Percentiles rank a stretch among this genome's conserved stretches.
Evolutionary conservation across 345 rosid genomes (phyloP).

Genomic region (Iberis pinnata): DNA sequence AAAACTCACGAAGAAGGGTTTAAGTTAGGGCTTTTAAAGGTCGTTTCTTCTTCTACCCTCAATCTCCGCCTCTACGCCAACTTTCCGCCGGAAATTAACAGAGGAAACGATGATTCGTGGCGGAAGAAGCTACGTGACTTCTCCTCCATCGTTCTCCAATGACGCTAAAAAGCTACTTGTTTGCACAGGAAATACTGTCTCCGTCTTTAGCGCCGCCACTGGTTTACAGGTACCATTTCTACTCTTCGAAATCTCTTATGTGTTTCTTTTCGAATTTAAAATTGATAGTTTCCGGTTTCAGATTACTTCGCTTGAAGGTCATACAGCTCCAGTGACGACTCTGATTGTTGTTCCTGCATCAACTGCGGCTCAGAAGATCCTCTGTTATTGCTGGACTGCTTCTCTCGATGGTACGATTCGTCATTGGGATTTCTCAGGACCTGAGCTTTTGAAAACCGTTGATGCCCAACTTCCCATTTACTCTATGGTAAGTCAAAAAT

Average conservation of each 20-base stretch:
- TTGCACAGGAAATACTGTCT: conserved; percentile 64
- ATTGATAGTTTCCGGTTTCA: neutral
- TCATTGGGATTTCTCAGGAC: conserved; percentile 78
- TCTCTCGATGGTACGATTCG: conserved; percentile 88
- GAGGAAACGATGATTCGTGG: conserved; percentile 73
- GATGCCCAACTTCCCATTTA: conserved; percentile 50
- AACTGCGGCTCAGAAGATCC: conserved; percentile 41
- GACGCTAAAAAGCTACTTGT: conserved; percentile 79
- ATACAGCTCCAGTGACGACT: conserved; percentile 62
- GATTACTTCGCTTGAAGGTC: conserved; percentile 77
- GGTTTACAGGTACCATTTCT: conserved; percentile 52
- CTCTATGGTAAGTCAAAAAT: conserved; percentile 53
- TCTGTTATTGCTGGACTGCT: conserved; percentile 87
- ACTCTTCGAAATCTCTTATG: neutral
- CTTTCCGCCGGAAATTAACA: neutral
- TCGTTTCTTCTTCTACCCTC: conserved; percentile 3
- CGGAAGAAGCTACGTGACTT: conserved; percentile 62
- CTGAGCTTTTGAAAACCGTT: conserved; percentile 67
- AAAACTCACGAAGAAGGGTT: conserved; percentile 4
- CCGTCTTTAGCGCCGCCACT: conserved; percentile 78
- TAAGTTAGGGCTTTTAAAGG: conserved; percentile 32
- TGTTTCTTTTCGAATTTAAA: neutral
- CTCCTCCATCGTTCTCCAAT: conserved; percentile 87
- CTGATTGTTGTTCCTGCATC: conserved; percentile 67
- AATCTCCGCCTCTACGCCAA: conserved; percentile 15